Percentiles rank a stretch among this genome's conserved stretches.
phyloP scores from a whole-genome alignment of 371 early-diverging fungal species.

The Rhizomucor pusillus region DNA sequence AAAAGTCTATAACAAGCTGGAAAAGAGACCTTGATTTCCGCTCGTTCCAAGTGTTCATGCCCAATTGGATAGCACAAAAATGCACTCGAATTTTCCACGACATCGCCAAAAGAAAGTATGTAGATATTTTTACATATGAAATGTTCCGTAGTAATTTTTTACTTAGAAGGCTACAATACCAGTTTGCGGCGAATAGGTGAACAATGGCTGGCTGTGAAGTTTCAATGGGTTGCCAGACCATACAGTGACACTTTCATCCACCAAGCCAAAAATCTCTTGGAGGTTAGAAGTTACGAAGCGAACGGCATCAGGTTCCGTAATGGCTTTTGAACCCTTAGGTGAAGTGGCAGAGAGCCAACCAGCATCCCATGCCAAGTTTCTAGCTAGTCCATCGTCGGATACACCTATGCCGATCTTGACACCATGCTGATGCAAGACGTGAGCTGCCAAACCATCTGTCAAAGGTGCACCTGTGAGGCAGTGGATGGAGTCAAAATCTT shows the following conservation, averaged over 20 bases:
- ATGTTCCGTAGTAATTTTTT: too few species aligned
- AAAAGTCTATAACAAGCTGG: neutral
- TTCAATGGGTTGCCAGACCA: slow-evolving; percentile 59
- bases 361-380: slow-evolving; percentile 76
- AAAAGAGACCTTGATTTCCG: too few species aligned
- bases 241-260: slow-evolving; percentile 37
- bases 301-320: slow-evolving; percentile 63
- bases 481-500: slow-evolving; percentile 62
- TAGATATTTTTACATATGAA: too few species aligned
- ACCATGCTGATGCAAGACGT: slow-evolving; percentile 57
- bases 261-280: slow-evolving; percentile 60
- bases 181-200: slow-evolving; percentile 8
- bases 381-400: slow-evolving; percentile 54
- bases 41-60: neutral
- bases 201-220: slow-evolving; percentile 43
- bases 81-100: too few species aligned
- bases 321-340: slow-evolving; percentile 20
- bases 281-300: slow-evolving; percentile 72
- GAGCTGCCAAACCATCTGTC: slow-evolving; percentile 57
- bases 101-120: too few species aligned
- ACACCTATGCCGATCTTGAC: slow-evolving; percentile 67
- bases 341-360: slow-evolving; percentile 64
- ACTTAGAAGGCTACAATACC: neutral
- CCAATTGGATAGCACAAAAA: neutral
- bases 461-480: slow-evolving; percentile 63